Conservation (phyloP, 2,329 filamentous ascomycete genomes). For the Xylaria arbuscula region DNA sequence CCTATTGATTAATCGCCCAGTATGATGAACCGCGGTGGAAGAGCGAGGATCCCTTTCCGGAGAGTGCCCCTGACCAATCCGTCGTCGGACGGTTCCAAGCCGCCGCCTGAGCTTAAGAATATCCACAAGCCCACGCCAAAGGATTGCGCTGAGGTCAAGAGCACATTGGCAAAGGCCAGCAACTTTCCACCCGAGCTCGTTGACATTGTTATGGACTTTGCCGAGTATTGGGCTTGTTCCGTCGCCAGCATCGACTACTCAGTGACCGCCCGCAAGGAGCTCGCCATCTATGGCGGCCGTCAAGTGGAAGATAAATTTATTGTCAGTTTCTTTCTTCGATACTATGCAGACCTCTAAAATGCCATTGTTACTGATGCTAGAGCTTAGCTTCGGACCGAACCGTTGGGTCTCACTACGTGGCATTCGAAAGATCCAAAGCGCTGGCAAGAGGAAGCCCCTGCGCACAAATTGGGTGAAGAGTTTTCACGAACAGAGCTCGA, state of each 20-base stretch:
- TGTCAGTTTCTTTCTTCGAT: slow-evolving; percentile 45
- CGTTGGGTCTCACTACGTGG: slow-evolving; percentile 54
- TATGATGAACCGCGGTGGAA: slow-evolving; percentile 41
- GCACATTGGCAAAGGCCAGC: slow-evolving; percentile 57
- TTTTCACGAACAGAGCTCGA: slow-evolving; percentile 51
- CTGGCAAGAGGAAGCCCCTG: slow-evolving; percentile 42
- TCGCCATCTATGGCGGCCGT: slow-evolving; percentile 39
- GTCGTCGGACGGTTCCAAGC: slow-evolving; percentile 13
- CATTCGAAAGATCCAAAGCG: slow-evolving; percentile 41
- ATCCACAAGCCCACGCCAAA: slow-evolving; percentile 40
- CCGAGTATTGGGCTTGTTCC: slow-evolving; percentile 71
- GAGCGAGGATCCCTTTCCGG: slow-evolving; percentile 34
- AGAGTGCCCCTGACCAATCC: slow-evolving; percentile 28
- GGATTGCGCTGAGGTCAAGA: slow-evolving; percentile 63
- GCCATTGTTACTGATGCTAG: slow-evolving; percentile 14
- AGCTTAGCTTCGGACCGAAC: slow-evolving; percentile 54
- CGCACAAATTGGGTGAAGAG: slow-evolving; percentile 46
- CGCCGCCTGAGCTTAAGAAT: slow-evolving; percentile 27
- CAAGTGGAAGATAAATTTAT: slow-evolving; percentile 54
- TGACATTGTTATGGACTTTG: slow-evolving; percentile 66
- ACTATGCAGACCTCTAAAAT: background rate
- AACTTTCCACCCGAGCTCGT: slow-evolving; percentile 66
- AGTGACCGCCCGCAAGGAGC: slow-evolving; percentile 13
- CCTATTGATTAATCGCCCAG: slow-evolving; percentile 26
- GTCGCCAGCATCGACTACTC: slow-evolving; percentile 50